Evolutionary conservation across 441 rosid species (phyloP), one percentile per base, ranked within the genome.

Genomic region (Heliophila coronopifolia): DNA sequence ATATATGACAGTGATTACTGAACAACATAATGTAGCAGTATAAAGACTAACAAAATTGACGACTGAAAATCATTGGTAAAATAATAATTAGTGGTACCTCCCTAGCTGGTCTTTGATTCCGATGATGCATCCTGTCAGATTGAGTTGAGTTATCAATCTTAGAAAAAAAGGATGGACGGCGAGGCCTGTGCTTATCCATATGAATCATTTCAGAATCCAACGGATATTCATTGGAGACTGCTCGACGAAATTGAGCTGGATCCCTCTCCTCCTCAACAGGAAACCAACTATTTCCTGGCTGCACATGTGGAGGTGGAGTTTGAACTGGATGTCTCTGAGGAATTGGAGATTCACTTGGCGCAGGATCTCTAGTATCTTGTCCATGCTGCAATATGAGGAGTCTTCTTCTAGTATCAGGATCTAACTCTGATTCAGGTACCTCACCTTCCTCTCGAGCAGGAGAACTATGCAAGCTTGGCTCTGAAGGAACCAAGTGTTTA

Each of bases 391-490:
- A 72, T 75, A 92, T 88, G 51, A 92, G 94, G 61, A 92, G 95
- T 68, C 94, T 73, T 76, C 99, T 78, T 65, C 99, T 75, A 19
- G 94, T 88, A 72, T 85, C 92, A 12, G 95, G 99, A 77, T 92
- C 99, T 67, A 92, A 61, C 71, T 92, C 97, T 50, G 99, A 88
- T 72, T 85, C 97, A 23, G 95, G 97, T 39, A 92, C 97, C 70
- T 92, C 97, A 34, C 99, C 99, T 73, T 92, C 99, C 75, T 88
- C 99, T 66, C 97, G 78, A 26, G 87, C 95, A 35, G 95, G 98
- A 61, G 99, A 92, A 71, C 68, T 75, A 55, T 85, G 96, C 75
- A 81, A 70, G 76, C 76, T 80, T 62, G 77, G 75, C 61, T 93
- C 99, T 26, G 76, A 73, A 47, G 76, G 77, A 73, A 75, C 81